phyloP scores from a whole-genome alignment of 2,329 filamentous ascomycete genomes.

The Paecilomyces formosus region DNA sequence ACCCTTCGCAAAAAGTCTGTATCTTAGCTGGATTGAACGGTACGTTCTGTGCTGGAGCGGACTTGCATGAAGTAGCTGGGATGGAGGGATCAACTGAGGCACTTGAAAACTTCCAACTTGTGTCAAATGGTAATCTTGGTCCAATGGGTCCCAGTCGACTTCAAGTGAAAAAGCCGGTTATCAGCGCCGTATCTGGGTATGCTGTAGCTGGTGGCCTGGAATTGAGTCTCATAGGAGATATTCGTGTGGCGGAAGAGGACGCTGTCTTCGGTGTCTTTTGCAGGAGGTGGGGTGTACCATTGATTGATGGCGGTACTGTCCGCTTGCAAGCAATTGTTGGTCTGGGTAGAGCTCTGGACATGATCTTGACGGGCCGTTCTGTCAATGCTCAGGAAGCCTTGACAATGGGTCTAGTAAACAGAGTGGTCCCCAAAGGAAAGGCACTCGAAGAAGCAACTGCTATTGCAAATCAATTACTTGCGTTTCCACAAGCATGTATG shows the following conservation, averaged over 20 bases:
- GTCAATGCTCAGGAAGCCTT: slow-evolving; percentile 45
- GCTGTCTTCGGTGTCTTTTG: slow-evolving; percentile 51
- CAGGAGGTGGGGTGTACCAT: slow-evolving; percentile 45
- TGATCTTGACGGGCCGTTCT: slow-evolving; percentile 49
- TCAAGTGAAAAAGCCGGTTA: slow-evolving; percentile 45
- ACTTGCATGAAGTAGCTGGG: slow-evolving; percentile 41
- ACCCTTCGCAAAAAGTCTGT: slow-evolving; percentile 45
- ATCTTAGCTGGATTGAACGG: slow-evolving; percentile 41
- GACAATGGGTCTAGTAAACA: slow-evolving; percentile 46
- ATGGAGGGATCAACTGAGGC: slow-evolving; percentile 4
- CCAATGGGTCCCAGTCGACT: slow-evolving; percentile 49
- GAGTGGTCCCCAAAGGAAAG: slow-evolving; percentile 45
- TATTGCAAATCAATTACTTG: slow-evolving; percentile 40
- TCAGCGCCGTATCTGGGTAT: slow-evolving; percentile 45
- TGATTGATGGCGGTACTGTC: slow-evolving; percentile 49
- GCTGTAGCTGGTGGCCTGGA: slow-evolving; percentile 51
- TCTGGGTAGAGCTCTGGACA: slow-evolving; percentile 47
- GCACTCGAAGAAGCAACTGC: slow-evolving; percentile 41
- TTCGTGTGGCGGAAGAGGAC: slow-evolving; percentile 47
- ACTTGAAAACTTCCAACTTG: slow-evolving; percentile 7
- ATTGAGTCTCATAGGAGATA: slow-evolving; percentile 45
- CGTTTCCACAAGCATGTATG: slow-evolving; percentile 48
- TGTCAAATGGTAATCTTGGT: slow-evolving; percentile 30
- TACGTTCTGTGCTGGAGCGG: slow-evolving; percentile 49
- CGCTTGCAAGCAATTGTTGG: slow-evolving; percentile 46